Evolutionary conservation across 805 yeast genomes (phyloP), one percentile per base, ranked within the genome.

Genomic region (Peterozyma toletana): DNA sequence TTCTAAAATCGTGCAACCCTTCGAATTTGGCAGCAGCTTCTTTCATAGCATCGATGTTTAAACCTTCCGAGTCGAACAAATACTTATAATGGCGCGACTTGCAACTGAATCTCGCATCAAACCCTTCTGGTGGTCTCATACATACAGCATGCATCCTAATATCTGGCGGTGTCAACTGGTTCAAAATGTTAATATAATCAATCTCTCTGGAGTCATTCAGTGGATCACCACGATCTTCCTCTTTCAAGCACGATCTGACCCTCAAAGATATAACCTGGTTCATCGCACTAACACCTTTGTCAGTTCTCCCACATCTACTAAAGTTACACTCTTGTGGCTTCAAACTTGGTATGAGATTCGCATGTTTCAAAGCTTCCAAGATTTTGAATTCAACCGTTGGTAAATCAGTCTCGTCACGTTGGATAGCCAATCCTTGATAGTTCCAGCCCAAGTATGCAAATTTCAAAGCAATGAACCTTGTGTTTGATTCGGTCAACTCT

Each of bases 241-340:
- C 52, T 0, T 77, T 56, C 35, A 93, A 62, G 17, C 69, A 67
- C 0, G 96, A 87, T 51, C 99, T 71, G 27, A 91, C 81, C 13
- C 69, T 63, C 34, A 93, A 64, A 1, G 96, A 82, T 5, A 93
- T 83, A 2, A 93, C 98, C 62, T 93, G 99, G 50, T 87, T 86
- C 83, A 93, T 77, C 0, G 99, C 99, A 66, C 96, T 86, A 11
- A 91, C 98, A n/a, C 97, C 98, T 51, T 78, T 79, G 56, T 91
- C 98, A 0, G 98, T 91, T 55, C 98, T 71, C 0, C 98, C 98
- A 64, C 98, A 93, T 49, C 97, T 68, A 51, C 95, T 84, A 59
- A 90, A 89, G 11, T 75, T 71, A 56, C 82, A 86, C 1, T 77
- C 80, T 7, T 66, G 66, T 0, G 88, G 82, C 16, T 77, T 80